phyloP scores from a whole-genome alignment of 345 rosid species.

The Rhodamnia rubescens region DNA sequence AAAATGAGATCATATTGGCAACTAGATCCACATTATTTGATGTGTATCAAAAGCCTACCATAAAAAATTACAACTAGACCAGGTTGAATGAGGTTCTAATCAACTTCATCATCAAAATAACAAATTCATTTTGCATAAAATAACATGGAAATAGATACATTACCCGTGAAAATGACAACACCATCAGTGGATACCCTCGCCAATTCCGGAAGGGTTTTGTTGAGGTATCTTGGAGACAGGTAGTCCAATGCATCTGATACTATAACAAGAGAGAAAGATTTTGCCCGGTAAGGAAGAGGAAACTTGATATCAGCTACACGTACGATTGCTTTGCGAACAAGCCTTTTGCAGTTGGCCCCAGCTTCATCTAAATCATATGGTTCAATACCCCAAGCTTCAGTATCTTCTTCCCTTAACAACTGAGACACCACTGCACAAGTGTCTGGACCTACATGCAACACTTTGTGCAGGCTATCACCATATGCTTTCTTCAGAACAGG shows the following conservation, averaged over 20 bases:
- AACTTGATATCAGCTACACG: constrained; percentile 27
- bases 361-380: constrained; percentile 66
- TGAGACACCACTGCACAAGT: constrained; percentile 55
- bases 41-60: background rate
- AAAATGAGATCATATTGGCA: background rate
- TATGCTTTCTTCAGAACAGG: constrained; percentile 54
- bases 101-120: background rate
- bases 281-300: constrained; percentile 50
- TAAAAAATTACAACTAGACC: background rate
- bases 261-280: constrained; percentile 57
- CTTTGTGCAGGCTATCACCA: constrained; percentile 55
- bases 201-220: constrained; percentile 54
- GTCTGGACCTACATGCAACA: constrained; percentile 59
- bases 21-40: background rate
- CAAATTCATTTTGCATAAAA: background rate
- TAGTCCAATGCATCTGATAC: constrained; percentile 69
- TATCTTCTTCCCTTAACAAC: constrained; percentile 46
- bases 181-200: constrained; percentile 54
- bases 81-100: background rate
- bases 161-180: constrained; percentile 50
- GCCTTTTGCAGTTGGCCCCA: constrained; percentile 19
- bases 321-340: constrained; percentile 14
- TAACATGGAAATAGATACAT: background rate
- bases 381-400: constrained; percentile 31
- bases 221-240: constrained; percentile 61